Conservation (phyloP, 805 yeast genomes). For the Priceomyces medius region DNA sequence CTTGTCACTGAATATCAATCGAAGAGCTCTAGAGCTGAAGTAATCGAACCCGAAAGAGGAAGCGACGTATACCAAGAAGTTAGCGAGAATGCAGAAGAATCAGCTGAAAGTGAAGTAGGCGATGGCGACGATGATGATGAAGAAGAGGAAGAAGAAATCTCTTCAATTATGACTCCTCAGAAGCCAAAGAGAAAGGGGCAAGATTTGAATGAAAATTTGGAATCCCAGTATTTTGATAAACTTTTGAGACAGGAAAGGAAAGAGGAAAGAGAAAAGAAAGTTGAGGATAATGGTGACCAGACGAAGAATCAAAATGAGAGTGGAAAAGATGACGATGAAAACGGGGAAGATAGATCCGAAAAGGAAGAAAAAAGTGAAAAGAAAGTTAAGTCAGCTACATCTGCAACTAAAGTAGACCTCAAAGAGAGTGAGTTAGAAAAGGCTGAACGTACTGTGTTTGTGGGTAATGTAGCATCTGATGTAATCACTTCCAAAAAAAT, state of each 20-base stretch:
- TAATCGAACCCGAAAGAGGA: slow-evolving; percentile 11
- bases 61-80: slow-evolving; percentile 17
- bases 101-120: slow-evolving; percentile 17
- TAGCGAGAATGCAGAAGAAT: slow-evolving; percentile 18
- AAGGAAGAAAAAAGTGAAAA: slow-evolving; percentile 8
- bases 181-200: slow-evolving; percentile 16
- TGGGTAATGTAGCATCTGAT: slow-evolving; percentile 74
- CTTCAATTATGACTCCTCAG: background rate
- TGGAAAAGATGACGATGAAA: slow-evolving; percentile 18
- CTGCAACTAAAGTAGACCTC: slow-evolving; percentile 55
- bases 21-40: slow-evolving; percentile 23
- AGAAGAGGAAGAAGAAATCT: slow-evolving; percentile 6
- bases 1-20: slow-evolving; percentile 44
- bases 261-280: slow-evolving; percentile 14
- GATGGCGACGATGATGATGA: slow-evolving; percentile 24
- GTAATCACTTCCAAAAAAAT: slow-evolving; percentile 63
- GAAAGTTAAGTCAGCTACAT: slow-evolving; percentile 13
- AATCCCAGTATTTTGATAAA: slow-evolving; percentile 53
- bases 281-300: slow-evolving; percentile 19
- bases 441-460: slow-evolving; percentile 81
- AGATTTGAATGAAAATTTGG: slow-evolving; percentile 51
- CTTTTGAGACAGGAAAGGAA: slow-evolving; percentile 40
- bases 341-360: slow-evolving; percentile 6
- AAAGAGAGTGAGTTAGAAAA: slow-evolving; percentile 73
- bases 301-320: slow-evolving; percentile 14